These are phyloP conservation scores for Phytophthora tentaculata DNA, from an alignment of 352 stramenopile species.

Conservation along the genomic window DNA sequence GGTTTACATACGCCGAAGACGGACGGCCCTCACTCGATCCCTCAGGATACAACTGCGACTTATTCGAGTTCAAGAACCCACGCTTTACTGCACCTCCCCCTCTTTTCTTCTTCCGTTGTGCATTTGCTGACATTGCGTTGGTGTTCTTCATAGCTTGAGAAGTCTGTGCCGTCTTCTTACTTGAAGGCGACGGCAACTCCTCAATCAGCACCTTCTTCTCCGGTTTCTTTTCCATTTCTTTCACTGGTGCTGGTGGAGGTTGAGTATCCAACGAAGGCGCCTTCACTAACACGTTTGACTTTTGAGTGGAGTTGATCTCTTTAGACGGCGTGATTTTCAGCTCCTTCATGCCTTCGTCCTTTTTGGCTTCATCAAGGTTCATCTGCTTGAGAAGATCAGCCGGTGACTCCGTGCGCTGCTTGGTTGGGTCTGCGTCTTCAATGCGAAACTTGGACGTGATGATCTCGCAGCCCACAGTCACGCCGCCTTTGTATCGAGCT, in stretches of 20 bases:
- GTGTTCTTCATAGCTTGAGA: conserved; percentile 8
- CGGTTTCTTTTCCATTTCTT: background rate
- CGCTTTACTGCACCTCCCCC: conserved; percentile 60
- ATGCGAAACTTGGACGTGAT: conserved; percentile 84
- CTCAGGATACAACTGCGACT: conserved; percentile 66
- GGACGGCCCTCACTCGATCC: conserved; percentile 71
- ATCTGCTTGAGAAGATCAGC: conserved; percentile 69
- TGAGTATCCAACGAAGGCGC: conserved; percentile 3
- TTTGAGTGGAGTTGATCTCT: conserved; percentile 4
- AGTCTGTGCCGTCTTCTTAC: conserved; percentile 2
- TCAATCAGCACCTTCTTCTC: conserved; percentile 56
- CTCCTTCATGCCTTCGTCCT: conserved; percentile 18
- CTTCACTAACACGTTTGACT: conserved; percentile 17
- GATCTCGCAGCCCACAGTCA: conserved; percentile 59
- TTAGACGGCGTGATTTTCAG: conserved; percentile 24
- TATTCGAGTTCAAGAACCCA: conserved; percentile 76
- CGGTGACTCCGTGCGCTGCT: conserved; percentile 48
- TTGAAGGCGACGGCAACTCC: conserved; percentile 37
- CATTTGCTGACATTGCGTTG: background rate
- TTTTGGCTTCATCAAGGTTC: conserved; percentile 27
- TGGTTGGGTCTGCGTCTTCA: conserved; percentile 35
- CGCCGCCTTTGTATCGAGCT: conserved; percentile 82
- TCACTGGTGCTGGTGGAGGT: conserved; percentile 19
- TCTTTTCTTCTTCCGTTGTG: conserved; percentile 23
- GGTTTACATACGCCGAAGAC: conserved; percentile 80